A percentile compares a stretch with the other conserved stretches of the same genome.
These are phyloP conservation scores for Syzygium jambos DNA, from an alignment of 345 rosid species.

Conservation along the genomic window DNA sequence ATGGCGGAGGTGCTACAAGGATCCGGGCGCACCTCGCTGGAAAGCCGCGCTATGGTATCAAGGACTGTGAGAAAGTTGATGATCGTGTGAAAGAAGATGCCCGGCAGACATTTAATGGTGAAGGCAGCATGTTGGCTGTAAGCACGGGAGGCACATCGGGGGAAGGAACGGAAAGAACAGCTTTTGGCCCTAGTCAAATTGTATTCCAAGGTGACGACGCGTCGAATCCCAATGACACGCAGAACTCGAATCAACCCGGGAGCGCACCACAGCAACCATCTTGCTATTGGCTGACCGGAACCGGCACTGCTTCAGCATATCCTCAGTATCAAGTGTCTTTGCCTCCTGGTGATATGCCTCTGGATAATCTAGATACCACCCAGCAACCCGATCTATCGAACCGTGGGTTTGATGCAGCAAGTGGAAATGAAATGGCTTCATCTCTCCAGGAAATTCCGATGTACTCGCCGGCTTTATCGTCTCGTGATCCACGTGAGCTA, in stretches of 20 bases:
- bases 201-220: not conserved
- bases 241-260: not conserved
- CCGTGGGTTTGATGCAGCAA: not conserved
- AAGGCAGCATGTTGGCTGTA: not conserved
- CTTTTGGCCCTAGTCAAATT: not conserved
- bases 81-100: not conserved
- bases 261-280: not conserved
- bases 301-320: not conserved
- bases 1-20: not conserved
- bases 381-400: not conserved
- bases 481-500: fast-evolving
- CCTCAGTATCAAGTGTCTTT: not conserved
- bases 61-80: not conserved
- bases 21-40: not conserved
- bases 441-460: not conserved
- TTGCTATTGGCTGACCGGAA: not conserved
- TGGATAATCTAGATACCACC: not conserved
- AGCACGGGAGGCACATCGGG: not conserved
- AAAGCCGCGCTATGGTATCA: not conserved
- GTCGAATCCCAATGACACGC: not conserved
- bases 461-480: not conserved
- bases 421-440: not conserved
- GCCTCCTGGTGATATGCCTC: not conserved
- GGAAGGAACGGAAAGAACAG: not conserved
- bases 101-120: fast-evolving